Evolutionary conservation across 2,329 filamentous ascomycete genomes (phyloP).

Genomic region (Paraconiothyrium brasiliense): DNA sequence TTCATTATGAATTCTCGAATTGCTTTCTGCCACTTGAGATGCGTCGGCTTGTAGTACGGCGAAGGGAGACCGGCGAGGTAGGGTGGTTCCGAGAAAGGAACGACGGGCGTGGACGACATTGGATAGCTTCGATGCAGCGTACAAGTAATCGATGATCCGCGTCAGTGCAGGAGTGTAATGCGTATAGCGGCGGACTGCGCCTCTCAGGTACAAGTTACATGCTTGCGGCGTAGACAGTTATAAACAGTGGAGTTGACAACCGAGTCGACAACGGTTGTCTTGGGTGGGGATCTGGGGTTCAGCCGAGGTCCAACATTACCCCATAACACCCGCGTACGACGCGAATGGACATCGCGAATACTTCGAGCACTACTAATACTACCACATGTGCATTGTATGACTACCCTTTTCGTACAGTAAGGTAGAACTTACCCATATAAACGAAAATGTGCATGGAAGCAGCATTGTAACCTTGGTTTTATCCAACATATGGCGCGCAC

Average conservation of each 20-base stretch:
- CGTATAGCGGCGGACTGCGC: background rate
- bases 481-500: too few species aligned
- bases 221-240: background rate
- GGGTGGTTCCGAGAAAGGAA: constrained; percentile 78
- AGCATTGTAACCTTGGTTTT: too few species aligned
- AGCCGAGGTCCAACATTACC: constrained; percentile 14
- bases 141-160: background rate
- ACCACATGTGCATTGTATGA: too few species aligned
- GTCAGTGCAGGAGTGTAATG: background rate
- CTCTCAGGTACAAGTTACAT: background rate
- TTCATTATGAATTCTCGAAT: constrained; percentile 73
- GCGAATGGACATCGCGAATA: background rate
- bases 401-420: too few species aligned
- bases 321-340: background rate
- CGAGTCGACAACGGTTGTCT: background rate
- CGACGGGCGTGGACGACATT: constrained; percentile 43
- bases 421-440: too few species aligned
- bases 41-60: constrained; percentile 74
- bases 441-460: too few species aligned
- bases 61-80: constrained; percentile 76
- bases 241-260: background rate
- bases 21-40: constrained; percentile 72
- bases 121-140: constrained; percentile 10
- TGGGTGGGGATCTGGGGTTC: constrained; percentile 12
- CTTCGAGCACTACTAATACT: background rate